Evolutionary conservation across 805 yeast genomes (phyloP).

Genomic region (Tetrapisispora iriomotensis): DNA sequence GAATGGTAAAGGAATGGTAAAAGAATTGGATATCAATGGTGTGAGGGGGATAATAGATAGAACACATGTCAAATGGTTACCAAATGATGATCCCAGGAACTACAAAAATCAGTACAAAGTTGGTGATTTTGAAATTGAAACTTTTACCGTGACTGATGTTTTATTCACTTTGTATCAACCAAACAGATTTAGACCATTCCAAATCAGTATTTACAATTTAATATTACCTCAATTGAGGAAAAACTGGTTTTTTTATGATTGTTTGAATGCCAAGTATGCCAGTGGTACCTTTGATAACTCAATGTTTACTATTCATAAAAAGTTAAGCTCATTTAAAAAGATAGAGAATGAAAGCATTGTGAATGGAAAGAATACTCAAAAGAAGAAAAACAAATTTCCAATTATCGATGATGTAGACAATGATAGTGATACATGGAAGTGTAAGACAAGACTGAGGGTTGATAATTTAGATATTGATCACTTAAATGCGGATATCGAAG

Average conservation of each 20-base stretch:
- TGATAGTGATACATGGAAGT: constrained; percentile 33
- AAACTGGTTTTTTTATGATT: constrained; percentile 88
- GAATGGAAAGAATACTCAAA: neutral
- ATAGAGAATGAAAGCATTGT: neutral
- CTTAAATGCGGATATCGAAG: constrained; percentile 78
- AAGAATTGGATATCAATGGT: constrained; percentile 72
- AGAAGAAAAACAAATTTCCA: neutral
- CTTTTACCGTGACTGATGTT: constrained; percentile 74
- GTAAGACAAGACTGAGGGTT: constrained; percentile 68
- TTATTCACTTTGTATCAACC: constrained; percentile 79
- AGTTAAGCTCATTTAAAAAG: no score
- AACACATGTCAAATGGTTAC: constrained; percentile 74
- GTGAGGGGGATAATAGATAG: constrained; percentile 89
- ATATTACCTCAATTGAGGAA: constrained; percentile 71
- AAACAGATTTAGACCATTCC: constrained; percentile 66
- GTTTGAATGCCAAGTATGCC: constrained; percentile 71
- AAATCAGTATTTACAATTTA: constrained; percentile 80
- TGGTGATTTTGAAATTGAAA: constrained; percentile 89
- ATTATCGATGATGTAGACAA: neutral
- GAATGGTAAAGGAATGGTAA: constrained; percentile 78
- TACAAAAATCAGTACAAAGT: constrained; percentile 64
- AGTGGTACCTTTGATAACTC: constrained; percentile 92
- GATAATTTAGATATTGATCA: constrained; percentile 85
- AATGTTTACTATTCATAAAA: constrained; percentile 78
- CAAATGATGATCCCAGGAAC: constrained; percentile 72